A percentile compares a stretch with the other conserved stretches of the same genome.
Evolutionary conservation across 345 rosid species (phyloP).

Genomic region (Bretschneidera sinensis): DNA sequence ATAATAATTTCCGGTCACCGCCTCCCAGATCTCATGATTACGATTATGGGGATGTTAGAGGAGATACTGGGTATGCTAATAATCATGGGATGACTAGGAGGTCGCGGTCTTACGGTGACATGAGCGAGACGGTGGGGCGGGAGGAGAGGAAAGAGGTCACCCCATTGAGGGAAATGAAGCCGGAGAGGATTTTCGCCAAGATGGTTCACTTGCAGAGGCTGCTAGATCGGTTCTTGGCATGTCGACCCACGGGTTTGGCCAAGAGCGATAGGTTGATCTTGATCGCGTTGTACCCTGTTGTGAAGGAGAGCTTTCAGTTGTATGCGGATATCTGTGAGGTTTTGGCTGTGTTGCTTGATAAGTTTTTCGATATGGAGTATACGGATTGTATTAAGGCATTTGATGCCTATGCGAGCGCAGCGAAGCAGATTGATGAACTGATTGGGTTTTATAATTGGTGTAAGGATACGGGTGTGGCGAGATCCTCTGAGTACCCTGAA

Average conservation of each 20-base stretch:
- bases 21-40: conserved; percentile 53
- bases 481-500: conserved; percentile 92
- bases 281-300: conserved; percentile 66
- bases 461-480: conserved; percentile 67
- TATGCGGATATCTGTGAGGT: conserved; percentile 81
- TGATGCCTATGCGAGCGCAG: conserved; percentile 64
- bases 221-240: conserved; percentile 72
- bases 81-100: conserved; percentile 45
- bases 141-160: conserved; percentile 41
- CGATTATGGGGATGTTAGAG: conserved; percentile 61
- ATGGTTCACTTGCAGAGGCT: conserved; percentile 84
- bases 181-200: conserved; percentile 73
- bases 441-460: conserved; percentile 71
- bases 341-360: conserved; percentile 73
- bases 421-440: conserved; percentile 85
- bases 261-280: conserved; percentile 62
- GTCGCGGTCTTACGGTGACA: conserved; percentile 61
- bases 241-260: conserved; percentile 83
- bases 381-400: conserved; percentile 73
- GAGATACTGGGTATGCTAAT: conserved; percentile 30
- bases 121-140: conserved; percentile 47
- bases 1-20: conserved; percentile 67
- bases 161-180: conserved; percentile 70
- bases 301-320: conserved; percentile 79
- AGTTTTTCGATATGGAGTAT: conserved; percentile 84